Evolutionary conservation across 2,329 filamentous ascomycete genomes (phyloP), one percentile per base, ranked within the genome.

Genomic region (Aspergillus udagawae): DNA sequence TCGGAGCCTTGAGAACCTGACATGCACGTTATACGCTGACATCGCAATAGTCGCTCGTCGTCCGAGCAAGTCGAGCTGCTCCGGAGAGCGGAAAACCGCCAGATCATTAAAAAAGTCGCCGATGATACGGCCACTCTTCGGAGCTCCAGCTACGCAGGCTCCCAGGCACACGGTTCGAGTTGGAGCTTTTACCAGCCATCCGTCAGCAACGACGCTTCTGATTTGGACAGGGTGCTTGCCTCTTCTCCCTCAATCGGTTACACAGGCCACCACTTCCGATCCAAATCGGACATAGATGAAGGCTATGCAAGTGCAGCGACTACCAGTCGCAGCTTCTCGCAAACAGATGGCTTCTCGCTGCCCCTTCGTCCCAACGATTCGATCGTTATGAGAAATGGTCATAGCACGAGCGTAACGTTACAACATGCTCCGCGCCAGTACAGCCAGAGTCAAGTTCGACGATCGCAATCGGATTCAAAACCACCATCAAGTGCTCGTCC

Each of bases 101-200:
- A 62, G 21, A 72, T 75, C 4, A 71, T 76, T 25, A 62, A 69
- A 51, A 71, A 67, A 56, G 69, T 74, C 25, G 70, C 65, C n/a
- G 69, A 74, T 54, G 73, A 76, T 56, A 72, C 73, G 20, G 67
- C 64, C 20, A 74, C 73, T 2, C 61, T 76, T 49, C 67, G 69
- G 29, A 67, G 65, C 21, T 64, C 63, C 38, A 69, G 68, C 57
- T 60, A 63, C 41, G 59, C 66, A 25, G 58, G 53, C 41, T 72
- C 68, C 42, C 66, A 65, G 29, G 58, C 66, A 49, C 61, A 62
- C 32, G 62, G 60, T 44, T 60, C 66, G 45, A 70, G 70, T 38
- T 57, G 70, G 50, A 61, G 62, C 45, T 63, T 67, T 53, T 60
- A 67, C n/a, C 60, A 62, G 42, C 63, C 65, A 9, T 65, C 68